phyloP scores from a whole-genome alignment of 2,329 filamentous ascomycete genomes.

The Pezicula carpinea region DNA sequence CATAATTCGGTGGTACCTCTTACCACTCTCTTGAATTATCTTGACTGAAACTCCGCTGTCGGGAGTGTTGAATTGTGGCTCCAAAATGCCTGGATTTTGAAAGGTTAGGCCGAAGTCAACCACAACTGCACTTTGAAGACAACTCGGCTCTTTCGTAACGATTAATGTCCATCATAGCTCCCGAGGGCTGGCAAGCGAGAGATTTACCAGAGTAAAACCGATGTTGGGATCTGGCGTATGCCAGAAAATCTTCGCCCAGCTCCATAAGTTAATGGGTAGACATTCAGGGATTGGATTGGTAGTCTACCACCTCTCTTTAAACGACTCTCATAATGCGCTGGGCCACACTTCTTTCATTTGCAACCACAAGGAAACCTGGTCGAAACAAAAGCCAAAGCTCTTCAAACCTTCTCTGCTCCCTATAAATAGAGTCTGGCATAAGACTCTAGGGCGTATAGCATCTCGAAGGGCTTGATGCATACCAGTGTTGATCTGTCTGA shows the following conservation, averaged over 20 bases:
- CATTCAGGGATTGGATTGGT: slow-evolving; percentile 4
- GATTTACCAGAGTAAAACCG: slow-evolving; percentile 5
- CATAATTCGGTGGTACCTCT: background rate
- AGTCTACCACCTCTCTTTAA: slow-evolving; percentile 1
- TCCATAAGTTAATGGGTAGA: slow-evolving; percentile 4
- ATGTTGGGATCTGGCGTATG: background rate
- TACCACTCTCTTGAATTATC: background rate
- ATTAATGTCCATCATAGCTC: background rate
- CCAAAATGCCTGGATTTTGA: slow-evolving; percentile 24
- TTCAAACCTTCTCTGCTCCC: slow-evolving; percentile 2
- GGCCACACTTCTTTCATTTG: slow-evolving; percentile 1
- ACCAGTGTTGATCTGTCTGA: background rate
- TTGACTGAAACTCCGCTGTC: background rate
- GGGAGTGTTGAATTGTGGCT: slow-evolving; percentile 12
- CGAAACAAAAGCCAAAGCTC: slow-evolving; percentile 8
- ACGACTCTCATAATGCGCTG: slow-evolving; percentile 2
- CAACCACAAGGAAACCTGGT: slow-evolving; percentile 3
- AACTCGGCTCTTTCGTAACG: slow-evolving; percentile 7
- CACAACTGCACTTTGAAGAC: slow-evolving; percentile 19
- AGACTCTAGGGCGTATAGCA: background rate
- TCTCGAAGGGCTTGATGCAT: slow-evolving; percentile 1
- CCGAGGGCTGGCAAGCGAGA: background rate
- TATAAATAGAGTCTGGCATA: background rate
- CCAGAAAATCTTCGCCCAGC: background rate
- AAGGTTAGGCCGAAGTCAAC: slow-evolving; percentile 20